Evolutionary conservation across 169 alveolate species (phyloP), one percentile per base, ranked within the genome.

Genomic region (Toxoplasma gondii): DNA sequence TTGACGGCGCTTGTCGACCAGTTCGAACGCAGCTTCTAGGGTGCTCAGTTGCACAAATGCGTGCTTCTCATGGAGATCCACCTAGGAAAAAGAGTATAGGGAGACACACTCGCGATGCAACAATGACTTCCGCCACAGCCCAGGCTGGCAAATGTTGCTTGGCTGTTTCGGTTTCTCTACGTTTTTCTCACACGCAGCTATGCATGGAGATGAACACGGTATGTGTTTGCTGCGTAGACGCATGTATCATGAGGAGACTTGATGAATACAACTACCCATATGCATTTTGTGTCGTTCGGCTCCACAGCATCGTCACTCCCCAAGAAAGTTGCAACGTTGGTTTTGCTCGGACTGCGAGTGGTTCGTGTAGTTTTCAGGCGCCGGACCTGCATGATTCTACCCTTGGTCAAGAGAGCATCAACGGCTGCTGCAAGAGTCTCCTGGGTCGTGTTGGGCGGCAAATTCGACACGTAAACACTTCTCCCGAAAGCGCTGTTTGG

Each of bases 31-130:
- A 31, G 93, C 93, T 7, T 90, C 93, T 12, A 90, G 53, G 54
- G 93, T 90, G 88, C 93, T 90, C 70, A 90, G 88, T 54, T 90
- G 93, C 88, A 90, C 93, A 45, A 90, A 90, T 49, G 93, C 93
- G 36, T 90, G 93, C 88, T 90, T 90, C 34, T 90, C 93, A 74
- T 90, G 93, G 80, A 64, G 54, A 39, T 90, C 93, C 29, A 90
- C 93, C 93, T 90, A n/a, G 5, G 38, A 17, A 24, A 31, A 69
- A 31, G 81, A 31, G 38, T 0, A 69, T 9, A 69, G 36, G 38
- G n/a, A 12, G 41, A 69, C 81, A 69, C 27, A 69, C 81, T 2
- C 27, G 1, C 22, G 58, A 49, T 17, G 22, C 27, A 49, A 49
- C 58, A 49, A 49, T 17, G 27, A 49, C 22, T 49, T 49, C 58